Conservation (phyloP, 2,329 filamentous ascomycete genomes). For the Colletotrichum graminicola region DNA sequence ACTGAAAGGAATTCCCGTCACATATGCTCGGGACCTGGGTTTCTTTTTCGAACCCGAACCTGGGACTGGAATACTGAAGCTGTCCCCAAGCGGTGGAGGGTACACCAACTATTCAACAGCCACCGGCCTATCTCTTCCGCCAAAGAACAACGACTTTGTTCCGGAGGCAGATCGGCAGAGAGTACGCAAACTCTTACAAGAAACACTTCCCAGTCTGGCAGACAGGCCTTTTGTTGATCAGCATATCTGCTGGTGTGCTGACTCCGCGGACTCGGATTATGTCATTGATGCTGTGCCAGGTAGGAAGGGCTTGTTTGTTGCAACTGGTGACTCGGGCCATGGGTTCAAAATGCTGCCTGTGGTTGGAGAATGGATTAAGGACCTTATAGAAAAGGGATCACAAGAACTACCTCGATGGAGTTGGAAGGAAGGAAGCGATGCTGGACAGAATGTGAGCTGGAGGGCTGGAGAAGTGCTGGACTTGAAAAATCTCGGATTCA, state of each 20-base stretch:
- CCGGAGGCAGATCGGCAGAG: slow-evolving; percentile 64
- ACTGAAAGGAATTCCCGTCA: slow-evolving; percentile 70
- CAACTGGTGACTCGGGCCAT: slow-evolving; percentile 71
- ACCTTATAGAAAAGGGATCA: slow-evolving; percentile 57
- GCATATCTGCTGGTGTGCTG: slow-evolving; percentile 72
- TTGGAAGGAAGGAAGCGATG: slow-evolving; percentile 59
- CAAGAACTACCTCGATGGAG: slow-evolving; percentile 62
- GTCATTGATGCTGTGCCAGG: slow-evolving; percentile 69
- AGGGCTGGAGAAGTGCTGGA: slow-evolving; percentile 48
- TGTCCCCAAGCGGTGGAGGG: slow-evolving; percentile 70
- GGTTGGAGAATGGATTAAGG: slow-evolving; percentile 63
- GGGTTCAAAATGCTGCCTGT: slow-evolving; percentile 74
- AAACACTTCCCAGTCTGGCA: slow-evolving; percentile 65
- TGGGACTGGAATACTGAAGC: slow-evolving; percentile 67
- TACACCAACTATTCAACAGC: slow-evolving; percentile 59
- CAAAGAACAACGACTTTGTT: slow-evolving; percentile 59
- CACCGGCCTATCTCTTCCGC: slow-evolving; percentile 56
- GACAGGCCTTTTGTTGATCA: slow-evolving; percentile 67
- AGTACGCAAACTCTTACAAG: slow-evolving; percentile 61
- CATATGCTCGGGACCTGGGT: slow-evolving; percentile 70
- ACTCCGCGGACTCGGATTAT: slow-evolving; percentile 70
- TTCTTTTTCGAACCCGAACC: slow-evolving; percentile 76
- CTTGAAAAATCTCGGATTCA: slow-evolving; percentile 40
- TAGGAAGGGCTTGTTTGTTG: slow-evolving; percentile 61
- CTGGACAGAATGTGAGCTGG: slow-evolving; percentile 51